These are phyloP conservation scores for Russula lepida DNA, from an alignment of 768 basidiomycete species.

Conservation along the genomic window DNA sequence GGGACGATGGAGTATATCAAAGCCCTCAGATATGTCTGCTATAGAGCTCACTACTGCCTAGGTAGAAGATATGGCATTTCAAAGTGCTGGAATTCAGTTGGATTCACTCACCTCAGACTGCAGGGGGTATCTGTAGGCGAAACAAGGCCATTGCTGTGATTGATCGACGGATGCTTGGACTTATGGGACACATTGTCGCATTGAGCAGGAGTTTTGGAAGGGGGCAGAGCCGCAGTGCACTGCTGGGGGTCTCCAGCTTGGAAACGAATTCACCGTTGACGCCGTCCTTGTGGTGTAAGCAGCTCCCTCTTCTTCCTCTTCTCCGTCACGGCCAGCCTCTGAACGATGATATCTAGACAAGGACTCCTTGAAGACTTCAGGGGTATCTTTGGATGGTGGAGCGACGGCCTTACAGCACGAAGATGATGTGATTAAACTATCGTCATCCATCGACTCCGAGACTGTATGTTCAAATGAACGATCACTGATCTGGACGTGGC, in stretches of 20 bases:
- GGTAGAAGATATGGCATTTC: not conserved
- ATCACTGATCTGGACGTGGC: slow-evolving; percentile 74
- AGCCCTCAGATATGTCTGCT: not conserved
- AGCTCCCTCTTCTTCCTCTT: not conserved
- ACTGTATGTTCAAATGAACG: slow-evolving; percentile 33
- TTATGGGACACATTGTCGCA: not conserved
- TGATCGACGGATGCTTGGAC: not conserved
- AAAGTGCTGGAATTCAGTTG: not conserved
- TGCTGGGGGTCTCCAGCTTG: not conserved
- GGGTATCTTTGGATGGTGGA: not conserved
- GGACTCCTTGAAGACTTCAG: not conserved
- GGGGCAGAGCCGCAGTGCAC: not conserved
- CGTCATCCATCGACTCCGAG: too few relatives aligned
- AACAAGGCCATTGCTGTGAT: not conserved
- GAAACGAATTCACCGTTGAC: not conserved
- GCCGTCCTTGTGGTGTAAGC: not conserved
- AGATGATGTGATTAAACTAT: not conserved
- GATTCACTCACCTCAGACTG: not conserved
- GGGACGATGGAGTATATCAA: not conserved
- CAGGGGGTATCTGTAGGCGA: not conserved
- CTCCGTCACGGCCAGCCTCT: too few relatives aligned
- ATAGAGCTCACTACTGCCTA: not conserved
- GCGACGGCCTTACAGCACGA: not conserved
- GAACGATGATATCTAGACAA: not conserved
- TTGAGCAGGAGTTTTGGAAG: not conserved